A percentile compares a stretch with the other conserved stretches of the same genome.
phyloP scores from a whole-genome alignment of 306 rosid species.

The Dalbergia cochinchinensis region DNA sequence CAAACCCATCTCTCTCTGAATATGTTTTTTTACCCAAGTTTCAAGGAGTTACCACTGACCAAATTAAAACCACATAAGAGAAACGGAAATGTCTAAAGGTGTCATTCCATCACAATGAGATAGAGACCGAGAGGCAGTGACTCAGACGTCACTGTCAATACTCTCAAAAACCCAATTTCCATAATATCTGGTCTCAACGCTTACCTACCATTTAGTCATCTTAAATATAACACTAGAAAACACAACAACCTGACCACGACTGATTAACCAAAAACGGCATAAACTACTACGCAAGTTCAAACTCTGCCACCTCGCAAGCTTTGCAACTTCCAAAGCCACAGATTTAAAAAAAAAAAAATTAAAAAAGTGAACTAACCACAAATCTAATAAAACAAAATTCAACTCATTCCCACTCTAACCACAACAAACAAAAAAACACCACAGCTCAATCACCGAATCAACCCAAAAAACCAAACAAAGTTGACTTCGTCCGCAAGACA shows the following conservation, averaged over 20 bases:
- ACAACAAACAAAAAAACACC: not conserved
- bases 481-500: not conserved
- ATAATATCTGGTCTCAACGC: not conserved
- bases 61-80: constrained; percentile 2
- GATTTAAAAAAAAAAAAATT: not conserved
- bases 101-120: not conserved
- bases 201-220: not conserved
- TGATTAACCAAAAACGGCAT: constrained; percentile 8
- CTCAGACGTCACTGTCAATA: constrained; percentile 6
- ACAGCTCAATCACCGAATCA: not conserved
- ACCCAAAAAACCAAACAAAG: not conserved
- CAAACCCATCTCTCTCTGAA: not conserved
- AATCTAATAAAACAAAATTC: constrained; percentile 2
- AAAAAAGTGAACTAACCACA: constrained; percentile 28
- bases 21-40: not conserved
- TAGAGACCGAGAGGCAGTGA: not conserved
- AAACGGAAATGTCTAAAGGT: not conserved
- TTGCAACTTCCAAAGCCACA: not conserved
- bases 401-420: not conserved
- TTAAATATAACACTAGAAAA: not conserved
- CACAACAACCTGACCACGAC: not conserved
- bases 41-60: not conserved
- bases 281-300: constrained; percentile 1
- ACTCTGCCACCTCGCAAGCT: constrained; percentile 17
- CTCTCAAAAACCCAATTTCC: not conserved